Percentiles rank a stretch among this genome's conserved stretches.
phyloP scores from a whole-genome alignment of 148 eudicot genomes.

The Rheum nobile region DNA sequence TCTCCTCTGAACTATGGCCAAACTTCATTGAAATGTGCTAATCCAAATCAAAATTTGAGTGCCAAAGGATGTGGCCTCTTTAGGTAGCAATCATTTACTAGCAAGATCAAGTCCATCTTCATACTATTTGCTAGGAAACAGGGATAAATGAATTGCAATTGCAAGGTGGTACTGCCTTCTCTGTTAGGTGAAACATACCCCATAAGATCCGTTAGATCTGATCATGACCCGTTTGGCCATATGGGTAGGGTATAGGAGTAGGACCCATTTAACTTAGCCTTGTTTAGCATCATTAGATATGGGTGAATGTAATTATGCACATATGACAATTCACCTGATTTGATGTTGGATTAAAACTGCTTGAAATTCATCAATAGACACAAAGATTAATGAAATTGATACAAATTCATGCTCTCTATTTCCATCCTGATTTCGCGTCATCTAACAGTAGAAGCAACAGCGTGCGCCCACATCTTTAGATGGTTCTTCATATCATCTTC shows the following conservation, averaged over 20 bases:
- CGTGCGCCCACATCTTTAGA: conserved; percentile 63
- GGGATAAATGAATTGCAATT: neutral
- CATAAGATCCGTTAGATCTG: too few species aligned
- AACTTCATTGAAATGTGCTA: too few species aligned
- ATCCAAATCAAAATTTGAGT: neutral
- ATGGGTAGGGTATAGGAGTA: too few species aligned
- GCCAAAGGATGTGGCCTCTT: neutral
- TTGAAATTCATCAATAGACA: neutral
- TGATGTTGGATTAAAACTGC: too few species aligned
- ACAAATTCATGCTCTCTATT: neutral
- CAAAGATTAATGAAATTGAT: neutral
- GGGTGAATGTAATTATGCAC: too few species aligned
- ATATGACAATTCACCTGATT: too few species aligned
- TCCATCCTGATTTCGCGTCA: neutral
- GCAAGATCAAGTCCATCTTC: neutral
- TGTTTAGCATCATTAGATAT: too few species aligned
- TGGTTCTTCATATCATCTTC: conserved; percentile 50
- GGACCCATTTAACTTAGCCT: too few species aligned
- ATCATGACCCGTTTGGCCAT: too few species aligned
- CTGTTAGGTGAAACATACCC: too few species aligned
- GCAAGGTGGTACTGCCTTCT: neutral
- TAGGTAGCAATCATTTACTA: too few species aligned
- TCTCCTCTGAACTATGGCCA: too few species aligned
- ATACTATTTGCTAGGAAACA: neutral
- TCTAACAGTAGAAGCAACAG: conserved; percentile 39